These are phyloP conservation scores for Apiospora phragmitis DNA, from an alignment of 2,329 filamentous ascomycete species.

Conservation along the genomic window DNA sequence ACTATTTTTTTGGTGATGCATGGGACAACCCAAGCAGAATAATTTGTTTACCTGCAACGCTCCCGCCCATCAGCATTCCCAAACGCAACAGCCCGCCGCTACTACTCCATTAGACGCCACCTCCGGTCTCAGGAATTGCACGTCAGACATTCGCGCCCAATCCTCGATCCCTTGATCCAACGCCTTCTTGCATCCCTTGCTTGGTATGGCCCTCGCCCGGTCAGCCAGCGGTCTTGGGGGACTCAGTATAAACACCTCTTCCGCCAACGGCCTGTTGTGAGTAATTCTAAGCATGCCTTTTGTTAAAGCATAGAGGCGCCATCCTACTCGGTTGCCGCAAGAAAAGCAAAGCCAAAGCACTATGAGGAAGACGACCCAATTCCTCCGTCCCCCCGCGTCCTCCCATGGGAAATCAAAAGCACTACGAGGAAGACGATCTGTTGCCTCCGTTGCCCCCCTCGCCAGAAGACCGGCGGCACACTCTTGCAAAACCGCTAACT, in stretches of 20 bases:
- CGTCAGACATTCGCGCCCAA: neutral
- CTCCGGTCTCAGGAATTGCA: neutral
- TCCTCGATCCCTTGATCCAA: neutral
- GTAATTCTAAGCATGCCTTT: constrained; percentile 26
- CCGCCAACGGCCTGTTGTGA: constrained; percentile 56
- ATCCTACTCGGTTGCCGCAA: neutral
- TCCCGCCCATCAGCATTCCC: neutral
- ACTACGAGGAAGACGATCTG: no score
- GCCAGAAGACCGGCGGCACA: no score
- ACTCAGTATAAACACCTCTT: constrained; percentile 64
- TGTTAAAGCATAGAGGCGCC: neutral
- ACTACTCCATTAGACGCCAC: neutral
- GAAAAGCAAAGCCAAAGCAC: neutral
- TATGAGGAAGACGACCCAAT: no score
- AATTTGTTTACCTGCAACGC: neutral
- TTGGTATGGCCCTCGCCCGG: neutral
- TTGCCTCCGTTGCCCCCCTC: no score
- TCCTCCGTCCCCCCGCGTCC: no score
- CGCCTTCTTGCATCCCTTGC: neutral
- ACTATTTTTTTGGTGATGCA: neutral
- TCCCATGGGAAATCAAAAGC: no score
- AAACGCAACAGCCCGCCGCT: neutral
- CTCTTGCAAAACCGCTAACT: constrained; percentile 17
- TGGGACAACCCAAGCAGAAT: neutral
- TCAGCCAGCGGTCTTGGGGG: constrained; percentile 48